These are phyloP conservation scores for Pleochaeta shiraiana DNA, from an alignment of 2,329 filamentous ascomycete species.

Conservation along the genomic window DNA sequence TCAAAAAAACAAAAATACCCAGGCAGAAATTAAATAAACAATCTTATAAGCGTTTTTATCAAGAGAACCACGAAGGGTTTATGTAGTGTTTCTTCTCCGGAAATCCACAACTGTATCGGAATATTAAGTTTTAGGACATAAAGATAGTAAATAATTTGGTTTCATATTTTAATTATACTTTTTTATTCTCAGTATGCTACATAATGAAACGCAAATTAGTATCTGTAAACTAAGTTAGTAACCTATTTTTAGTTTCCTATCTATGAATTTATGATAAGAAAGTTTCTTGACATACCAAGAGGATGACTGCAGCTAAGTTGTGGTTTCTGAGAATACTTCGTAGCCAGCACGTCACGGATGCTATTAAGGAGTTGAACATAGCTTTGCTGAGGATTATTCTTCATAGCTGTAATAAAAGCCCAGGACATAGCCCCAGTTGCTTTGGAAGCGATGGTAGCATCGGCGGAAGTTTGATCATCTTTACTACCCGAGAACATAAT, in stretches of 20 bases:
- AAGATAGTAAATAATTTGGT: too few species aligned
- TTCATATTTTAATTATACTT: too few species aligned
- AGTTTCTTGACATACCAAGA: slow-evolving; percentile 36
- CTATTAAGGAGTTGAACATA: slow-evolving; percentile 88
- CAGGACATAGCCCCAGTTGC: slow-evolving; percentile 95
- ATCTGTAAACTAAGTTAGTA: background rate
- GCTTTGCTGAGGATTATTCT: slow-evolving; percentile 64
- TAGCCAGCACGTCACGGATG: slow-evolving; percentile 66
- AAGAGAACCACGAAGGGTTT: too few species aligned
- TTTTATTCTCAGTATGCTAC: too few species aligned
- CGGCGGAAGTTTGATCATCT: slow-evolving; percentile 57
- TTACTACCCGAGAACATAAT: slow-evolving; percentile 97
- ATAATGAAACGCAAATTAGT: slow-evolving; percentile 4
- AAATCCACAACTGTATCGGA: too few species aligned
- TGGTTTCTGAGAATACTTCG: slow-evolving; percentile 79
- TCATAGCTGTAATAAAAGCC: slow-evolving; percentile 77
- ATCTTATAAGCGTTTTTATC: too few species aligned
- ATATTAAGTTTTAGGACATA: too few species aligned
- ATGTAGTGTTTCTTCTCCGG: too few species aligned
- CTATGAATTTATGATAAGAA: background rate
- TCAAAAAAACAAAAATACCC: too few species aligned
- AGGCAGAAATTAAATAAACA: too few species aligned
- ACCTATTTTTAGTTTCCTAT: background rate
- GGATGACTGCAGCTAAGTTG: slow-evolving; percentile 91
- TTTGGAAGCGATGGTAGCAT: slow-evolving; percentile 60